Conservation (phyloP, 352 stramenopile species). For the Globisporangium irregulare region DNA sequence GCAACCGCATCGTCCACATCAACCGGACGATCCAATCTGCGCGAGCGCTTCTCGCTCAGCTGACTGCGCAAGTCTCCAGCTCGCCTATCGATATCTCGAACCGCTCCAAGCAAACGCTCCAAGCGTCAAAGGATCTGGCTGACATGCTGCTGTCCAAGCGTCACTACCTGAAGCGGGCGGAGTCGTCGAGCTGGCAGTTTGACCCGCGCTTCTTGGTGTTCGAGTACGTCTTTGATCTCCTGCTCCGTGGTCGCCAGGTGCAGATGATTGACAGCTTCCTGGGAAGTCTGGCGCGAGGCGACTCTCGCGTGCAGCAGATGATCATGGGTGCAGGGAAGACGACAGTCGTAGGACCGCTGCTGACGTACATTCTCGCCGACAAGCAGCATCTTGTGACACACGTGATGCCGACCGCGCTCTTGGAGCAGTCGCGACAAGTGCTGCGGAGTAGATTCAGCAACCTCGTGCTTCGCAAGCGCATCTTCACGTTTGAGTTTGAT, state of each 20-base stretch:
- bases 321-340: constrained; percentile 99
- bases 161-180: constrained; percentile 49
- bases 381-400: constrained; percentile 95
- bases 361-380: constrained; percentile 97
- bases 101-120: constrained; percentile 63
- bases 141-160: constrained; percentile 72
- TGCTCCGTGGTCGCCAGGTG: constrained; percentile 98
- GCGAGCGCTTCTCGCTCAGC: constrained; percentile 25
- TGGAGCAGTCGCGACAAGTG: constrained; percentile 98
- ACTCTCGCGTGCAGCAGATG: constrained; percentile 95
- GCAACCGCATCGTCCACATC: constrained; percentile 83
- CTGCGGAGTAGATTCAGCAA: constrained; percentile 97
- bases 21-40: constrained; percentile 70
- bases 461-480: constrained; percentile 94
- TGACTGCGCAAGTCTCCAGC: constrained; percentile 14
- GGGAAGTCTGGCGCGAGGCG: constrained; percentile 64
- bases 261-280: constrained; percentile 99
- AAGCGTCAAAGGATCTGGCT: constrained; percentile 81
- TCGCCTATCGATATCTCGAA: constrained; percentile 14
- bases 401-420: constrained; percentile 97
- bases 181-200: constrained; percentile 72
- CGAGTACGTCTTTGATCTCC: constrained; percentile 99
- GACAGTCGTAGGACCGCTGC: constrained; percentile 97
- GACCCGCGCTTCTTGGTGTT: constrained; percentile 99
- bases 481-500: constrained; percentile 99